Evolutionary conservation across 1,284 basidiomycete genomes (phyloP).

Genomic region (Irpex sp.): DNA sequence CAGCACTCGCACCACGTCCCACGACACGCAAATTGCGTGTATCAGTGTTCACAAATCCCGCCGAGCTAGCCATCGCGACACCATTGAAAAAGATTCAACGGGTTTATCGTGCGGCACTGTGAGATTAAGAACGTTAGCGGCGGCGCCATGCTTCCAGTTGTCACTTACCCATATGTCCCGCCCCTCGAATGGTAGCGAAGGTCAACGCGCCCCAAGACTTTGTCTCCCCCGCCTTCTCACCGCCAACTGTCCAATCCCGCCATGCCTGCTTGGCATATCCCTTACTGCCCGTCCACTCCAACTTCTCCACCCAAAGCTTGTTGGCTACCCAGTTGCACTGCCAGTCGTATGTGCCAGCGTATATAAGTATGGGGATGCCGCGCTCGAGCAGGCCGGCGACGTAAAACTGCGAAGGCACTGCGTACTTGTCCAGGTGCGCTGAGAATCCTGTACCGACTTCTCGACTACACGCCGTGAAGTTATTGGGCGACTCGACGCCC

Average conservation of each 20-base stretch:
- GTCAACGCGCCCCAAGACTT: slow-evolving; percentile 60
- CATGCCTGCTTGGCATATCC: slow-evolving; percentile 48
- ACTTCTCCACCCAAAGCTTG: slow-evolving; percentile 67
- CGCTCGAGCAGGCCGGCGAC: slow-evolving; percentile 72
- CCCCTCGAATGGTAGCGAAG: slow-evolving; percentile 60
- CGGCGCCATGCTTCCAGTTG: slow-evolving; percentile 38
- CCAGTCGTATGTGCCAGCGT: slow-evolving; percentile 79
- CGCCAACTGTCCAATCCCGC: slow-evolving; percentile 57
- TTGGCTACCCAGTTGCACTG: slow-evolving; percentile 81
- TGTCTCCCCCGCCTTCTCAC: slow-evolving; percentile 56
- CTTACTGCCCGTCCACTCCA: slow-evolving; percentile 65
- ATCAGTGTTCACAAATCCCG: slow-evolving; percentile 31
- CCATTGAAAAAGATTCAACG: slow-evolving; percentile 50
- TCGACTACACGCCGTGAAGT: slow-evolving; percentile 56
- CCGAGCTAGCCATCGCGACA: slow-evolving; percentile 55
- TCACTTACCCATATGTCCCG: slow-evolving; percentile 57
- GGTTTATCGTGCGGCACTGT: slow-evolving; percentile 70
- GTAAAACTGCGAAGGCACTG: slow-evolving; percentile 57
- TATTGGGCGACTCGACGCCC: slow-evolving; percentile 52
- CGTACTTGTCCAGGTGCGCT: slow-evolving; percentile 57
- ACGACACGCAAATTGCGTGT: neutral
- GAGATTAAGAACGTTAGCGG: slow-evolving; percentile 21
- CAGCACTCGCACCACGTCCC: neutral
- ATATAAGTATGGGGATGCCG: slow-evolving; percentile 68
- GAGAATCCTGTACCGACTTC: slow-evolving; percentile 47